Percentiles rank a stretch among this genome's conserved stretches.
Conservation (phyloP, 2,329 filamentous ascomycete genomes). For the Monilinia fructicola region DNA sequence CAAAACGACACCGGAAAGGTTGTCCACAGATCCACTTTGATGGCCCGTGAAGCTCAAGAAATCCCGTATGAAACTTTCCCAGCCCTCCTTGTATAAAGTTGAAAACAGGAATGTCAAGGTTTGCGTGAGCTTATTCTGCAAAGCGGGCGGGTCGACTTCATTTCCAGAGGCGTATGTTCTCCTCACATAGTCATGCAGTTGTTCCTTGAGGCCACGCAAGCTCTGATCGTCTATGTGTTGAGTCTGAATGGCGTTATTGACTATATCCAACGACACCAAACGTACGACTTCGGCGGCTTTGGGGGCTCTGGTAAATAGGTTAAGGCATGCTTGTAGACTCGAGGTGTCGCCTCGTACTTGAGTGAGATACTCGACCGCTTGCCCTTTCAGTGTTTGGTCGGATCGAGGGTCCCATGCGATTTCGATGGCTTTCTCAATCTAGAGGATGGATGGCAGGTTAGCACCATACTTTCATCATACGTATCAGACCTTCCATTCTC, state of each 20-base stretch:
- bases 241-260: conserved; percentile 86
- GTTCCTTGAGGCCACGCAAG: conserved; percentile 75
- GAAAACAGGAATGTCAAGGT: conserved; percentile 93
- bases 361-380: conserved; percentile 78
- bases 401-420: conserved; percentile 85
- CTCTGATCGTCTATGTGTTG: conserved; percentile 72
- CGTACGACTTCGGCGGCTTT: conserved; percentile 80
- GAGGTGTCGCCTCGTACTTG: conserved; percentile 79
- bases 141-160: conserved; percentile 66
- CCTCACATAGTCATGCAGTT: conserved; percentile 76
- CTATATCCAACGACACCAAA: conserved; percentile 84
- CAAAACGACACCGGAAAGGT: conserved; percentile 73
- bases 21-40: conserved; percentile 62
- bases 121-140: conserved; percentile 97
- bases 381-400: conserved; percentile 70
- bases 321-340: conserved; percentile 86
- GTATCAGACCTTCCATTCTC: background rate
- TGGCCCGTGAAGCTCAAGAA: conserved; percentile 73
- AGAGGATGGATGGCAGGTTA: conserved; percentile 36
- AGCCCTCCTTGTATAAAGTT: conserved; percentile 78
- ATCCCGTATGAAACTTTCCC: conserved; percentile 90
- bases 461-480: background rate
- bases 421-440: conserved; percentile 94
- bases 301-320: conserved; percentile 78
- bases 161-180: conserved; percentile 64